Evolutionary conservation across 1,284 basidiomycete genomes (phyloP).

Genomic region (Caloboletus firmus): DNA sequence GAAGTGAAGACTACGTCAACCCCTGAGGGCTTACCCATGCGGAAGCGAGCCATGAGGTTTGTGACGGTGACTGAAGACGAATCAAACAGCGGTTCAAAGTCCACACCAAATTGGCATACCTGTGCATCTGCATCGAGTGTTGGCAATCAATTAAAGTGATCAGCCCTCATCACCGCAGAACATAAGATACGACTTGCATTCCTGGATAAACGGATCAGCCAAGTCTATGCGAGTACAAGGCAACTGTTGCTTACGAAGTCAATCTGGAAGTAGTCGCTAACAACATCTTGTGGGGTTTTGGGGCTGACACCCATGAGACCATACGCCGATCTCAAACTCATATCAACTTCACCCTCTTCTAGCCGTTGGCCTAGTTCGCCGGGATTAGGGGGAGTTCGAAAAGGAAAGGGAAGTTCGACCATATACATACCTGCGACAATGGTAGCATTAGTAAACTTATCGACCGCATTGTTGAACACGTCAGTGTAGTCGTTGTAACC

Average conservation of each 20-base stretch:
- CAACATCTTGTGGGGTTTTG: conserved; percentile 10
- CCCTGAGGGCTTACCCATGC: conserved; percentile 4
- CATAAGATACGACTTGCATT: conserved; percentile 9
- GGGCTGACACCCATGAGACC: conserved; percentile 9
- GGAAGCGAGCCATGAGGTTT: conserved; percentile 12
- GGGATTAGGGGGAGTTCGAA: background rate
- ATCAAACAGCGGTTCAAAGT: background rate
- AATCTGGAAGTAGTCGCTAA: conserved; percentile 11
- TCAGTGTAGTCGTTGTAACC: conserved; percentile 13
- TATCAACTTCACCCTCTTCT: conserved; percentile 7
- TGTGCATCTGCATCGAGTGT: conserved; percentile 4
- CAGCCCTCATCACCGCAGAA: background rate
- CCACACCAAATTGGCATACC: conserved; percentile 1
- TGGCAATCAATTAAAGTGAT: background rate
- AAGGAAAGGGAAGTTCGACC: background rate
- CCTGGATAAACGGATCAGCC: conserved; percentile 6
- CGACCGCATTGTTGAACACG: conserved; percentile 7
- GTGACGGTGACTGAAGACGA: conserved; percentile 5
- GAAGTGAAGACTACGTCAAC: background rate
- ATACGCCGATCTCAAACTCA: conserved; percentile 14
- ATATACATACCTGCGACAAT: conserved; percentile 8
- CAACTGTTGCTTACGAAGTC: conserved; percentile 5
- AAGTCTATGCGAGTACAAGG: background rate
- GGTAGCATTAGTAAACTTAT: conserved; percentile 6
- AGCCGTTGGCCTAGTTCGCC: conserved; percentile 4